Conservation (phyloP, 306 rosid species). For the Cercis canadensis region DNA sequence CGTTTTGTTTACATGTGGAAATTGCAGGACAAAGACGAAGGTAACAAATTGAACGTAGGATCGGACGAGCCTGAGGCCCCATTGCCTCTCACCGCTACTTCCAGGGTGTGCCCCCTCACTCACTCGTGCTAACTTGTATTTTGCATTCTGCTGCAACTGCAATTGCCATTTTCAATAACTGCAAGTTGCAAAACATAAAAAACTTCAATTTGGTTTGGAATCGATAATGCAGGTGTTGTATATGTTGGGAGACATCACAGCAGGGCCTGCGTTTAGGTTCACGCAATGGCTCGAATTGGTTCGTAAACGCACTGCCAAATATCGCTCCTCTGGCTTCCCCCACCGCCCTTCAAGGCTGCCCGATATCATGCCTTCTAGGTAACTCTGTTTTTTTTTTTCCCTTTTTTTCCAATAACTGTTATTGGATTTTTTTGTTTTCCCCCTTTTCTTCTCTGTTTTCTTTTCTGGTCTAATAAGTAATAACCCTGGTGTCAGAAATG, state of each 20-base stretch:
- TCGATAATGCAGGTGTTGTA: slow-evolving; percentile 66
- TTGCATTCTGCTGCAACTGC: not conserved
- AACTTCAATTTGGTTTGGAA: slow-evolving; percentile 12
- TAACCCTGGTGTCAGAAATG: not conserved
- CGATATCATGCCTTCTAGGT: slow-evolving; percentile 63
- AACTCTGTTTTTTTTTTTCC: slow-evolving; percentile 22
- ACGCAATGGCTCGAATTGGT: slow-evolving; percentile 93
- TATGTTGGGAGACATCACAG: slow-evolving; percentile 85
- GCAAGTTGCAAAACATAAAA: slow-evolving; percentile 25
- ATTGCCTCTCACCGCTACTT: slow-evolving; percentile 75
- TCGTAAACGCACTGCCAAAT: slow-evolving; percentile 72
- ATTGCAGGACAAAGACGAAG: slow-evolving; percentile 61
- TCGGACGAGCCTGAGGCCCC: slow-evolving; percentile 64
- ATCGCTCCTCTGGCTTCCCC: slow-evolving; percentile 78
- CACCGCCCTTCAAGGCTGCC: slow-evolving; percentile 42
- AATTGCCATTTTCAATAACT: not conserved
- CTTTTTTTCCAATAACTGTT: not conserved
- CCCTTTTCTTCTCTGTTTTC: not conserved
- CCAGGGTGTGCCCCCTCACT: slow-evolving; percentile 59
- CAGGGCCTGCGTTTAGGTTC: slow-evolving; percentile 84
- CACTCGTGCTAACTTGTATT: not conserved
- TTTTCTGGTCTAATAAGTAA: not conserved
- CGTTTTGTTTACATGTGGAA: slow-evolving; percentile 12
- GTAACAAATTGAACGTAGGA: slow-evolving; percentile 49
- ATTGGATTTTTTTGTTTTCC: not conserved